A percentile compares a stretch with the other conserved stretches of the same genome.
Evolutionary conservation across 2,329 filamentous ascomycete species (phyloP).

Genomic region (Teratosphaeria epicoccoides): DNA sequence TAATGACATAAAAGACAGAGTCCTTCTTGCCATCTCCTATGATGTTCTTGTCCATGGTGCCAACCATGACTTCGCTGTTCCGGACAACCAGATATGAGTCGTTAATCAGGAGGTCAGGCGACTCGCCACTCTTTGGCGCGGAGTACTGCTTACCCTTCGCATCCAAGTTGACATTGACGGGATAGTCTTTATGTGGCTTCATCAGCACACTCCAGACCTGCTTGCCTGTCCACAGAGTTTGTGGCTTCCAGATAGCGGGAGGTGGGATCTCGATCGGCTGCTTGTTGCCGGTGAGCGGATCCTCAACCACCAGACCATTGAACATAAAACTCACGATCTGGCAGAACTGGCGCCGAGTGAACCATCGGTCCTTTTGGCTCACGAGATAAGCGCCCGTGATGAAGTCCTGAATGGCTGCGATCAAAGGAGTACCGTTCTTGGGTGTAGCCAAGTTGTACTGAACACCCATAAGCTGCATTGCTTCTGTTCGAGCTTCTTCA

Average conservation of each 20-base stretch:
- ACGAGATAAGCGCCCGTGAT: slow-evolving; percentile 89
- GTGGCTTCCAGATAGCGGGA: slow-evolving; percentile 75
- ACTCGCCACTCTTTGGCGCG: slow-evolving; percentile 46
- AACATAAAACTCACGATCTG: slow-evolving; percentile 94
- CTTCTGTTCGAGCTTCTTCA: slow-evolving; percentile 89
- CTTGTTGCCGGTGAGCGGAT: slow-evolving; percentile 35
- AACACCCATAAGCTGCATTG: slow-evolving; percentile 93
- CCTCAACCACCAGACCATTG: slow-evolving; percentile 49
- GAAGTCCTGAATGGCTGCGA: slow-evolving; percentile 98
- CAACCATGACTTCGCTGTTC: slow-evolving; percentile 96
- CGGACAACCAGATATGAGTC: slow-evolving; percentile 88
- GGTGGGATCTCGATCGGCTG: slow-evolving; percentile 74
- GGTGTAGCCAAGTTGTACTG: slow-evolving; percentile 93
- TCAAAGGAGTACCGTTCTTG: slow-evolving; percentile 96
- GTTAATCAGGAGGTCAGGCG: slow-evolving; percentile 62
- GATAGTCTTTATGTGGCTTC: slow-evolving; percentile 74
- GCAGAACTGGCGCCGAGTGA: slow-evolving; percentile 75
- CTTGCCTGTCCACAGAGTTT: slow-evolving; percentile 90
- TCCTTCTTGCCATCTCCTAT: slow-evolving; percentile 98
- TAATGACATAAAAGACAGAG: slow-evolving; percentile 91
- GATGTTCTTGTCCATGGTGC: slow-evolving; percentile 93
- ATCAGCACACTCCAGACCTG: slow-evolving; percentile 89
- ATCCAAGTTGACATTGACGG: slow-evolving; percentile 81
- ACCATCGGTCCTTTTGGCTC: slow-evolving; percentile 88
- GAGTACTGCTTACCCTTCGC: slow-evolving; percentile 80